Evolutionary conservation across 2,329 filamentous ascomycete species (phyloP).

Genomic region (Boeremia exigua): DNA sequence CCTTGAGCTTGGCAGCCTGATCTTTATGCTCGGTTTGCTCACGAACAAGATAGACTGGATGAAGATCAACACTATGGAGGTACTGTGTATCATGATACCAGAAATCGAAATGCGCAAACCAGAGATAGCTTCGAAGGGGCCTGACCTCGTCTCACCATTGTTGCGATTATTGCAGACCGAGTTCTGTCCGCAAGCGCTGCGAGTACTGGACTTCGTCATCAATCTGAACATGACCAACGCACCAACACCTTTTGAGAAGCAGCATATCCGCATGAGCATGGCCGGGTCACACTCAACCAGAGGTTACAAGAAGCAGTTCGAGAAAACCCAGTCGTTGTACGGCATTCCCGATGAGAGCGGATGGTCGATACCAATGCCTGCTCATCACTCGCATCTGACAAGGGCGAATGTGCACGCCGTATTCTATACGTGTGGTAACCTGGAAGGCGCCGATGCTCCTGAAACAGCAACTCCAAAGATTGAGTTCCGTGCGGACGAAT

Average conservation of each 20-base stretch:
- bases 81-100: constrained; percentile 83
- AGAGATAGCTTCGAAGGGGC: constrained; percentile 87
- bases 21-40: constrained; percentile 88
- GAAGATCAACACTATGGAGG: constrained; percentile 89
- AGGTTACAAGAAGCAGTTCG: constrained; percentile 89
- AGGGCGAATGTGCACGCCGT: constrained; percentile 93
- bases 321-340: constrained; percentile 90
- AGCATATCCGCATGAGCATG: constrained; percentile 98
- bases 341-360: constrained; percentile 95
- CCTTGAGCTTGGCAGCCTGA: constrained; percentile 82
- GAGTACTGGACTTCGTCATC: constrained; percentile 94
- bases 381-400: constrained; percentile 84
- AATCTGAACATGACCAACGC: constrained; percentile 91
- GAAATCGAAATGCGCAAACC: constrained; percentile 92
- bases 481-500: constrained; percentile 91
- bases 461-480: constrained; percentile 80
- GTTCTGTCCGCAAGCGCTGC: constrained; percentile 88
- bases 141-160: constrained; percentile 92
- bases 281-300: constrained; percentile 80
- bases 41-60: constrained; percentile 91
- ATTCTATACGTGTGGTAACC: constrained; percentile 84
- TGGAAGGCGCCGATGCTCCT: constrained; percentile 56
- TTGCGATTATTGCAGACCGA: constrained; percentile 89
- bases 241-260: constrained; percentile 79
- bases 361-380: constrained; percentile 94